Conservation (phyloP, 208 protist species). For the Porcisia hertigi region DNA sequence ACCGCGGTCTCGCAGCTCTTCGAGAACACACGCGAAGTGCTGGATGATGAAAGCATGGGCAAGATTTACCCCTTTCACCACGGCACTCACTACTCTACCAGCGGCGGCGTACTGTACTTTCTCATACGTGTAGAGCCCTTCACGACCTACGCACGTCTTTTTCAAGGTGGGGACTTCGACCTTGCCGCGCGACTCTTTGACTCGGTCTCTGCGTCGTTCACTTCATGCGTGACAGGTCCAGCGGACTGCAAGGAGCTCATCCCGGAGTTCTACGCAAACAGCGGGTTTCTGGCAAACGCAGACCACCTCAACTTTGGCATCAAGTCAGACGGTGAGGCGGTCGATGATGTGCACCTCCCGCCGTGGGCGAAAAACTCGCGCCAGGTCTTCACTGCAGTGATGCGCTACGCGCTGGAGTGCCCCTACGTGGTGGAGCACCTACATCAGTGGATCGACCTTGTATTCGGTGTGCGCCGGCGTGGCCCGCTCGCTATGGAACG, state of each 20-base stretch:
- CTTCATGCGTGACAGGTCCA: slow-evolving; percentile 73
- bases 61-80: slow-evolving; percentile 94
- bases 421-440: slow-evolving; percentile 90
- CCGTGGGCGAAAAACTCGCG: slow-evolving; percentile 94
- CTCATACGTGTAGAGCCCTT: slow-evolving; percentile 98
- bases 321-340: slow-evolving; percentile 77
- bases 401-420: slow-evolving; percentile 94
- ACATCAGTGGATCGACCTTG: slow-evolving; percentile 98
- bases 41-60: slow-evolving; percentile 30
- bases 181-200: slow-evolving; percentile 94
- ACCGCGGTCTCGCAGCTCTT: slow-evolving; percentile 80
- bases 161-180: slow-evolving; percentile 94
- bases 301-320: slow-evolving; percentile 87
- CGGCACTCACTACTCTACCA: slow-evolving; percentile 98
- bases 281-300: slow-evolving; percentile 92
- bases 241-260: slow-evolving; percentile 96
- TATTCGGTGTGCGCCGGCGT: slow-evolving; percentile 97
- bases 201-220: slow-evolving; percentile 82
- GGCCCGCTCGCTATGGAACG: slow-evolving; percentile 84
- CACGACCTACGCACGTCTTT: slow-evolving; percentile 84
- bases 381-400: slow-evolving; percentile 91
- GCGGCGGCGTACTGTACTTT: slow-evolving; percentile 95
- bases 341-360: slow-evolving; percentile 94
- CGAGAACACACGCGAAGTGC: slow-evolving; percentile 45
- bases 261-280: slow-evolving; percentile 96